A percentile compares a stretch with the other conserved stretches of the same genome.
Evolutionary conservation across 352 stramenopile genomes (phyloP).

Genomic region (Pythium biforme): DNA sequence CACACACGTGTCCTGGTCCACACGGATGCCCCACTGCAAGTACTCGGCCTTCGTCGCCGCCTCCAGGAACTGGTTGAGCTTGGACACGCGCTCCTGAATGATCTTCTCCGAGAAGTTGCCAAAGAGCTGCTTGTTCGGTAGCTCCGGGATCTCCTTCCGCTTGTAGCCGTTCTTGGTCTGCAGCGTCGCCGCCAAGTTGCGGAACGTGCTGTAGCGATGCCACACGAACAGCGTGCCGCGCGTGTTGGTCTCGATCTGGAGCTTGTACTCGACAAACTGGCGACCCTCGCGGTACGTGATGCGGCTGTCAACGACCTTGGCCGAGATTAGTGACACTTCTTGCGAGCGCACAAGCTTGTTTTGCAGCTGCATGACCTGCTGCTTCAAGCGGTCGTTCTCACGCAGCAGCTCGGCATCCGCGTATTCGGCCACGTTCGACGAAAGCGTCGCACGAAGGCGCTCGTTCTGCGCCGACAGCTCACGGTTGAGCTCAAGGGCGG

Average conservation of each 20-base stretch:
- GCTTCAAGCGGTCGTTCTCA: slow-evolving; percentile 36
- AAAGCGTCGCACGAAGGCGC: slow-evolving; percentile 31
- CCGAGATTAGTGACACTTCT: slow-evolving; percentile 34
- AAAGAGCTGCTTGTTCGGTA: slow-evolving; percentile 48
- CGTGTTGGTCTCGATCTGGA: slow-evolving; percentile 45
- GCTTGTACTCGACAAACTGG: slow-evolving; percentile 55
- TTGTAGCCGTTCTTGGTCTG: slow-evolving; percentile 42
- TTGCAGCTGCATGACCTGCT: slow-evolving; percentile 39
- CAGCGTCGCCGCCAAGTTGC: slow-evolving; percentile 38
- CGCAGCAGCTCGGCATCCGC: slow-evolving; percentile 33
- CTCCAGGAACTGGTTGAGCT: slow-evolving; percentile 49
- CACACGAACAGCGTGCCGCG: slow-evolving; percentile 44
- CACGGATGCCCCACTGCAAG: slow-evolving; percentile 48
- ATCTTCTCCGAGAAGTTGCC: slow-evolving; percentile 39
- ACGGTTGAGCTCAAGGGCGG: slow-evolving; percentile 33
- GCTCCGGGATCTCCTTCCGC: slow-evolving; percentile 40
- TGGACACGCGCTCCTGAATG: slow-evolving; percentile 43
- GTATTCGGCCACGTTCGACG: slow-evolving; percentile 36
- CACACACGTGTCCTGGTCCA: slow-evolving; percentile 47
- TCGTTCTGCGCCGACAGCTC: slow-evolving; percentile 36
- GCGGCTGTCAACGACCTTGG: slow-evolving; percentile 38
- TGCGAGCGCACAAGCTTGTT: slow-evolving; percentile 42
- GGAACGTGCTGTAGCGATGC: slow-evolving; percentile 52
- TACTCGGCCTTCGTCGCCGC: slow-evolving; percentile 42
- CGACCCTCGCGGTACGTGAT: slow-evolving; percentile 36